phyloP scores from a whole-genome alignment of 768 basidiomycete species.

The Tricholoma hemisulphureum region DNA sequence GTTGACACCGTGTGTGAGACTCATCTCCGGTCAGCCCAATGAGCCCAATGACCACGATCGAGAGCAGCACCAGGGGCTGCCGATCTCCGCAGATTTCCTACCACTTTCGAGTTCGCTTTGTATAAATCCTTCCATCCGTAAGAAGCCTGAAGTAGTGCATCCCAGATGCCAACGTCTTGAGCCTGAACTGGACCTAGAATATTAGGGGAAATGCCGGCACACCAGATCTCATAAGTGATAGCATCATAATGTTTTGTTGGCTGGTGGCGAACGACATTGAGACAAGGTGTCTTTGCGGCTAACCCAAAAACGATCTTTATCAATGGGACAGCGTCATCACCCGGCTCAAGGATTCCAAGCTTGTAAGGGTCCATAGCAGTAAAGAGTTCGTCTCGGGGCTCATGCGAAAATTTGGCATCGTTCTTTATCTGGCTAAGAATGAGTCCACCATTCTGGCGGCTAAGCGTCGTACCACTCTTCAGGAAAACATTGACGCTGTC shows the following conservation, averaged over 20 bases:
- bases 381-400: background rate
- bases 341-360: background rate
- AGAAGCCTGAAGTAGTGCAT: no score
- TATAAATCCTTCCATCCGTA: no score
- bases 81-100: no score
- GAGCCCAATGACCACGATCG: no score
- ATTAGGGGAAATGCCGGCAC: no score
- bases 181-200: no score
- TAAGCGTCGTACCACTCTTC: conserved; percentile 15
- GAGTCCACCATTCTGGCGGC: background rate
- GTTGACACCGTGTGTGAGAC: no score
- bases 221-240: conserved; percentile 3
- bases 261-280: conserved; percentile 6
- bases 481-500: conserved; percentile 22
- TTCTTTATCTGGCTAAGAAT: background rate
- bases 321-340: conserved; percentile 11
- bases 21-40: no score
- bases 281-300: conserved; percentile 7
- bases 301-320: conserved; percentile 26
- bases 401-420: background rate
- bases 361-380: background rate
- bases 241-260: conserved; percentile 1
- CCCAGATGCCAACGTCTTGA: no score
- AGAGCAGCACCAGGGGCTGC: no score
- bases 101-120: no score